Evolutionary conservation across 805 yeast genomes (phyloP), one percentile per base, ranked within the genome.

Genomic region (Wickerhamomyces xylosicus): DNA sequence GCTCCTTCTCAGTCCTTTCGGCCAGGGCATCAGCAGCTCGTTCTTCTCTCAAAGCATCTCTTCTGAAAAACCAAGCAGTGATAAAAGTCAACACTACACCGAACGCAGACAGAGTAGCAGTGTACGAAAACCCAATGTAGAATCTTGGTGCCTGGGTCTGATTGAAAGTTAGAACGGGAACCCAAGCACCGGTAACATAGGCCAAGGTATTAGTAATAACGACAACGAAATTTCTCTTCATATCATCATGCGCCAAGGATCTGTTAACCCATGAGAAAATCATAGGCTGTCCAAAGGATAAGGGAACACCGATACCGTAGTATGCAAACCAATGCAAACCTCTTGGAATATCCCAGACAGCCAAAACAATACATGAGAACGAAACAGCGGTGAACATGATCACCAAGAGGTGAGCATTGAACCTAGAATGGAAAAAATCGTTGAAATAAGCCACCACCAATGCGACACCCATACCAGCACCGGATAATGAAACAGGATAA

Each of bases 221-320:
- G n/a, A 66, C 64, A 5, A 61, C 56, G 31, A 63, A 53, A 37
- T 55, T 57, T 31, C 68, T 43, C 45, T 54, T 53, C 50, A 48
- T 44, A 39, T 56, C 59, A 35, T 56, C 56, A 25, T 46, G 39
- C 25, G 60, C 57, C 20, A 74, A 50, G 18, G 67, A 47, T 27
- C 72, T 58, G 46, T 74, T 74, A 31, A 72, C 64, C 79, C 79
- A 74, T 4, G 75, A 60, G 40, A 65, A 73, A n/a, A 73, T 67
- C 44, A 68, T 66, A 3, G 78, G 77, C 56, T 71, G 78, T 3
- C 75, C 79, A 67, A 67, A 68, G 4, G 69, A 49, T 0, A 69
- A 58, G 8, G 77, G 75, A 14, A 67, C 52, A 4, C 75, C 75
- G 5, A 67, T 53, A 34, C 71, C 45, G 44, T 64, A 72, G 50